A percentile compares a stretch with the other conserved stretches of the same genome.
Conservation (phyloP, 305 asterid species). For the Nicotiana rustica region DNA sequence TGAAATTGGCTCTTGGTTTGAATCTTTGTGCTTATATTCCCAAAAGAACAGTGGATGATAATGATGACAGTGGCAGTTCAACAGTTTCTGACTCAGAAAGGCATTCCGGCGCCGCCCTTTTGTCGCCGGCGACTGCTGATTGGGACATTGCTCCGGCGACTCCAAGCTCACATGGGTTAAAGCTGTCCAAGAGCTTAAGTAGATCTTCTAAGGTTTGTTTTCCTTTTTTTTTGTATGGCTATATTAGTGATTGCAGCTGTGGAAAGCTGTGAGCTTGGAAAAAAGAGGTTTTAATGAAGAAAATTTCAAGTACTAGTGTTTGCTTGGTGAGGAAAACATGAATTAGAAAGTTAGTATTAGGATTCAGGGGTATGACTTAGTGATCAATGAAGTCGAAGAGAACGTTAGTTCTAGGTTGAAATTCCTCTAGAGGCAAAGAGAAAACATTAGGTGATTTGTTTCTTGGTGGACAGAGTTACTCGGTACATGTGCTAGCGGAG, state of each 20-base stretch:
- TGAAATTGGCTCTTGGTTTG: slow-evolving; percentile 70
- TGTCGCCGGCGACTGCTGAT: slow-evolving; percentile 62
- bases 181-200: slow-evolving; percentile 81
- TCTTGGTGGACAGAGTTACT: too few relatives aligned
- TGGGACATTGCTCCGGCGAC: slow-evolving; percentile 69
- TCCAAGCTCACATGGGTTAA: slow-evolving; percentile 61
- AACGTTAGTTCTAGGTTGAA: too few relatives aligned
- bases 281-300: not conserved
- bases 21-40: slow-evolving; percentile 68
- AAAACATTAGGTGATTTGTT: too few relatives aligned
- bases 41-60: slow-evolving; percentile 52
- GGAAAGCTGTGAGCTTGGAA: slow-evolving; percentile 21
- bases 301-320: not conserved
- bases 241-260: slow-evolving; percentile 1
- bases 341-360: too few relatives aligned
- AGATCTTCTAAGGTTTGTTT: slow-evolving; percentile 87
- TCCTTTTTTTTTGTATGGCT: not conserved
- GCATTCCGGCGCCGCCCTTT: slow-evolving; percentile 70
- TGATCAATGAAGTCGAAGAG: too few relatives aligned
- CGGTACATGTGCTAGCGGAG: too few relatives aligned
- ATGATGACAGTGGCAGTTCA: slow-evolving; percentile 48
- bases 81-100: slow-evolving; percentile 50
- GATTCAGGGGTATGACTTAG: too few relatives aligned
- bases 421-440: too few relatives aligned
- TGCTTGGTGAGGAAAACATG: slow-evolving; percentile 4